A percentile compares a stretch with the other conserved stretches of the same genome.
Conservation (phyloP, 1,284 basidiomycete genomes). For the Cystobasidium sp. region DNA sequence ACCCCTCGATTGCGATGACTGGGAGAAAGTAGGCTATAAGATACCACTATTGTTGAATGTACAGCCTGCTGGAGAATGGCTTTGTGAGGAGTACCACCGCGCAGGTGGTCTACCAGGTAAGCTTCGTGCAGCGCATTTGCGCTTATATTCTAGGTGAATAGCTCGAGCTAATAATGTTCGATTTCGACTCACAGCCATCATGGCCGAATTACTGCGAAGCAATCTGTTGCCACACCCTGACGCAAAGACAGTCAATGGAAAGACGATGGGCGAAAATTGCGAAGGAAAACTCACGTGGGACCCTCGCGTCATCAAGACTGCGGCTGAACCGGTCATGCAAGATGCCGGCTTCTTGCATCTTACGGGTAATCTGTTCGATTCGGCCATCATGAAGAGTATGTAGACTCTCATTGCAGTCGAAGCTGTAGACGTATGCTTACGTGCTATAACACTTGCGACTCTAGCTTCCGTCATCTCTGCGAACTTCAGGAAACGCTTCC, state of each 20-base stretch:
- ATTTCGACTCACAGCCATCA: slow-evolving; percentile 43
- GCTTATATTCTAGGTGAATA: too few species aligned
- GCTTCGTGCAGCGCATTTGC: background rate
- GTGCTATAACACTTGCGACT: background rate
- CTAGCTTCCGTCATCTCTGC: slow-evolving; percentile 56
- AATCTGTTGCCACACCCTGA: slow-evolving; percentile 41
- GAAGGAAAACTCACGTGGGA: slow-evolving; percentile 55
- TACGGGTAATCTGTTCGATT: slow-evolving; percentile 57
- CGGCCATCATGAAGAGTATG: slow-evolving; percentile 58
- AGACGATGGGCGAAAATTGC: slow-evolving; percentile 55
- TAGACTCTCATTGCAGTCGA: background rate
- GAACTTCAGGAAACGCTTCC: slow-evolving; percentile 55
- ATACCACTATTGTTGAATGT: slow-evolving; percentile 60
- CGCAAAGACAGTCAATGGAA: slow-evolving; percentile 55
- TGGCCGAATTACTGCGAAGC: slow-evolving; percentile 44
- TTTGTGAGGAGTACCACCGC: slow-evolving; percentile 60
- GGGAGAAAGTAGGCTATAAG: slow-evolving; percentile 57
- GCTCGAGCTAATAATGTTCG: too few species aligned
- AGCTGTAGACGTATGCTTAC: background rate
- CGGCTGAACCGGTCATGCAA: slow-evolving; percentile 54
- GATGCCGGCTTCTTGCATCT: slow-evolving; percentile 58
- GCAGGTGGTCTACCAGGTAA: slow-evolving; percentile 58
- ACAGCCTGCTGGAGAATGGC: slow-evolving; percentile 59
- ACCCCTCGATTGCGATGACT: slow-evolving; percentile 59
- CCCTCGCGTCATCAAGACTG: slow-evolving; percentile 56